Percentiles rank a stretch among this genome's conserved stretches.
phyloP scores from a whole-genome alignment of 768 basidiomycete species.

The Phlegmacium glaucopus region DNA sequence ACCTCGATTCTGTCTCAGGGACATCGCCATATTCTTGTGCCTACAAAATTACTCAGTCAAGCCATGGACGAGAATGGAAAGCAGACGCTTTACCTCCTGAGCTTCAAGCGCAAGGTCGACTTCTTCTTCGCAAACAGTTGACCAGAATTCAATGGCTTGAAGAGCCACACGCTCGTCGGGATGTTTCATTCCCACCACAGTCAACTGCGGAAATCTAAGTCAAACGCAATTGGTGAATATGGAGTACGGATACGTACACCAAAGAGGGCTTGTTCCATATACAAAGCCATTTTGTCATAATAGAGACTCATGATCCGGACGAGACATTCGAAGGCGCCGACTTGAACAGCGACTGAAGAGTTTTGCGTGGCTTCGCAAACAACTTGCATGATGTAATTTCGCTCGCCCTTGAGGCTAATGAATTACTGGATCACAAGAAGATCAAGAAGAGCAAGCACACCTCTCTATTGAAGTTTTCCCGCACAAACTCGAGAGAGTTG shows the following conservation, averaged over 20 bases:
- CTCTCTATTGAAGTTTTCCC: conserved; percentile 97
- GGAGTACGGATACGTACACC: conserved; percentile 62
- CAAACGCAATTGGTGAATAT: conserved; percentile 7
- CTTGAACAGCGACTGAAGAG: conserved; percentile 73
- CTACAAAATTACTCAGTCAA: conserved; percentile 34
- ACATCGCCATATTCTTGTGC: conserved; percentile 87
- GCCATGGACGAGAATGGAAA: neutral
- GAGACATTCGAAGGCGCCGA: conserved; percentile 94
- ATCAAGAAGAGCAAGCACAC: conserved; percentile 40
- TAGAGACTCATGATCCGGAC: conserved; percentile 97
- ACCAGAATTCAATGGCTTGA: conserved; percentile 99
- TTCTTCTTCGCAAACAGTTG: conserved; percentile 97
- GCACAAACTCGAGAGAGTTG: conserved; percentile 96
- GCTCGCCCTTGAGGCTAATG: conserved; percentile 69
- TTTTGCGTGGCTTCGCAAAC: conserved; percentile 98
- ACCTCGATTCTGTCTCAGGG: conserved; percentile 81
- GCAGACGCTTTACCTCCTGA: conserved; percentile 61
- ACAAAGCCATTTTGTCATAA: conserved; percentile 98
- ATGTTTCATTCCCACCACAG: conserved; percentile 97
- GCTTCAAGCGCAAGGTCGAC: conserved; percentile 89
- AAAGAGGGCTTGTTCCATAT: conserved; percentile 99
- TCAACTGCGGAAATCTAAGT: conserved; percentile 53
- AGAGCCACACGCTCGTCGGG: conserved; percentile 86
- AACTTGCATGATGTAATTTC: conserved; percentile 99
- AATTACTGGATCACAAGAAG: conserved; percentile 6